Evolutionary conservation across 495 filamentous ascomycete species (phyloP), one percentile per base, ranked within the genome.

Genomic region (Pyronema omphalodes): DNA sequence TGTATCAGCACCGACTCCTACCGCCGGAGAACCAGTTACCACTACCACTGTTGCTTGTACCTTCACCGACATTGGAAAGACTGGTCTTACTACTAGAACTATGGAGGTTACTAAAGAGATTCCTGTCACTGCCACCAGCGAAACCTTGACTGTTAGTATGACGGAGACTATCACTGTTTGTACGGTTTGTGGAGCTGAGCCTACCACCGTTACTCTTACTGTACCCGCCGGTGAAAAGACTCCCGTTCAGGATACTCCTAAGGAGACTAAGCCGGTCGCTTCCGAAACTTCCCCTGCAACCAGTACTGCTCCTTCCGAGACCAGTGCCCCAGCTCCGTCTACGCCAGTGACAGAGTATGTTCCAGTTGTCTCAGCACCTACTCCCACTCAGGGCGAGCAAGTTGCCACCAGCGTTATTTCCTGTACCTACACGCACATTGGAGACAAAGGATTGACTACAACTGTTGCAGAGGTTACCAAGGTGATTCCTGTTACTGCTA

Each of bases 401-500:
- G 51, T 53, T 23, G 43, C 18, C 7, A 40, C 51, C 37, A 53
- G 35, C 7, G 51, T 53, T 8, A 35, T 53, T 19, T 17, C 14
- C 3, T 29, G 15, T 15, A 44, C n/a, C 17, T 53, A 41, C 37
- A 53, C 51, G 5, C 14, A 18, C 19, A 44, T 53, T 35, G 14
- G 51, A 9, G 15, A 18, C 37, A 53, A 18, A 6, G 51, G 51
- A 1, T 29, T 53, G 9, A 53, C 37, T 12, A 53, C 35, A 1
- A 23, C 8, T 11, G 43, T 37, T 43, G 29, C 51, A 3, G 35
- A 53, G 19, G 37, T 43, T 35, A 53, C 51, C 51, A 35, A 18
- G 36, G 33, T 11, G 9, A 43, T 53, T 37, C 51, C 51, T 9
- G 51, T 37, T 15, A 53, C 51, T 29, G 51, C 51, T 43, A 41